Evolutionary conservation across 306 rosid genomes (phyloP).

Genomic region (Vachellia pachyceras): DNA sequence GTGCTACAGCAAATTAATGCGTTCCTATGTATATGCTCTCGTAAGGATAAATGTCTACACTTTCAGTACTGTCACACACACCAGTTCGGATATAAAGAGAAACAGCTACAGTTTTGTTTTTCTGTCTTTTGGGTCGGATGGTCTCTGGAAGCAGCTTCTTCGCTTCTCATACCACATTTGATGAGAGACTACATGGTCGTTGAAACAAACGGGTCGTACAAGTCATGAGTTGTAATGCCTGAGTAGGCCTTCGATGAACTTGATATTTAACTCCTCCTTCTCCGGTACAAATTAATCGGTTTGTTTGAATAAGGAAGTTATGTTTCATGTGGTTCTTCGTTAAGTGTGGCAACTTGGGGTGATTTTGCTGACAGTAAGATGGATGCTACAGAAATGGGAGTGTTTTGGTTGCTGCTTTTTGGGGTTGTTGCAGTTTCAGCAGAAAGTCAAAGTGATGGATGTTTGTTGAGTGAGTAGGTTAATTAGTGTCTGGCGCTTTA

Average conservation of each 20-base stretch:
- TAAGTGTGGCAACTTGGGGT: neutral
- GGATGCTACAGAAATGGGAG: neutral
- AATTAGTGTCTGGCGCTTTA: neutral
- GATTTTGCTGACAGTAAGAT: neutral
- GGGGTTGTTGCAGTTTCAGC: neutral
- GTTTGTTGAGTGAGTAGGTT: neutral
- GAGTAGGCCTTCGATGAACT: neutral
- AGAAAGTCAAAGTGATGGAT: neutral
- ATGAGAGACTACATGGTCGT: no score
- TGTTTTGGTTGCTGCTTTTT: neutral
- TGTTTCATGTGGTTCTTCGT: neutral
- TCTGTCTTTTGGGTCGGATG: neutral
- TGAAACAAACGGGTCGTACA: neutral
- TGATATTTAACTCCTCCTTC: neutral
- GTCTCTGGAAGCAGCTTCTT: neutral
- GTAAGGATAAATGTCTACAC: neutral
- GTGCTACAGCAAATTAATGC: conserved; percentile 33
- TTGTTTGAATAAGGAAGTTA: neutral
- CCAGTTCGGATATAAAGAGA: conserved; percentile 25
- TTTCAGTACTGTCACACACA: conserved; percentile 25
- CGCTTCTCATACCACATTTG: no score
- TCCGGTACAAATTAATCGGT: neutral
- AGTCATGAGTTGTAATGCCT: conserved; percentile 37
- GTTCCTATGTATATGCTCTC: neutral
- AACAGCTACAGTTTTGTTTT: neutral